Base-by-base conservation (phyloP, 1,284 basidiomycete genomes). In the Bondarzewia mesenterica region DNA sequence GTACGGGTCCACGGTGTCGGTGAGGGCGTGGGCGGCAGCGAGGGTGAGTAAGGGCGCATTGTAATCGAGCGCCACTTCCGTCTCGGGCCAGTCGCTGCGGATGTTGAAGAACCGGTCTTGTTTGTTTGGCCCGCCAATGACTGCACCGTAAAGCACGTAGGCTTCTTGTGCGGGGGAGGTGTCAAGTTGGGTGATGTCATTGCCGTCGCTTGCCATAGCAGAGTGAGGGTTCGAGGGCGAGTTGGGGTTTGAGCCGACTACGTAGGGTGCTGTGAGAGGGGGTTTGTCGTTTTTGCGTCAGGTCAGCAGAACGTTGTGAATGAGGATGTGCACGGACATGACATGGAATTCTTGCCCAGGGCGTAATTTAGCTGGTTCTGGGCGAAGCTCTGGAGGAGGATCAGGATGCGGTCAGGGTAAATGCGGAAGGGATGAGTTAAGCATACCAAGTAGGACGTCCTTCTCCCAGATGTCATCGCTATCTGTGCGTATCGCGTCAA, bases 151-250 rank as follows among this genome's bases (percentile, higher is more conserved):
- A 2, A 96, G 67, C 3, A 89, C 75, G 59, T 92, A 79, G 0
- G 80, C 76, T 63, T 89, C 84, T 49, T 78, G 65, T 7, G 69
- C 67, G 0, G 93, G 93, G 37, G 73, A 74, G 4, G 77, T 85
- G 60, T 95, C 80, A 56, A 96, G 85, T 42, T 76, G 64, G 36
- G 58, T 66, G 50, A 89, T 75, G 57, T 83, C 71, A 52, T 82
- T 72, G 1, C 89, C 92, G 37, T 93, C 93, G 47, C 85, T 86
- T 1, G 93, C 86, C 64, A 87, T 73, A 2, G 89, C 92, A 6
- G 87, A 90, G 61, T 94, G 90, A 0, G 93, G 92, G 63, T 94
- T 95, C 43, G 76, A 66, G 0, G 93, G 90, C 18, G 91, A 88
- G 66, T 95, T 95, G 4, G 91, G 89, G 63, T 94, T 91, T 47